These are phyloP conservation scores for Agarophyton chilense DNA, from an alignment of 23 red algal species.

Conservation along the genomic window DNA sequence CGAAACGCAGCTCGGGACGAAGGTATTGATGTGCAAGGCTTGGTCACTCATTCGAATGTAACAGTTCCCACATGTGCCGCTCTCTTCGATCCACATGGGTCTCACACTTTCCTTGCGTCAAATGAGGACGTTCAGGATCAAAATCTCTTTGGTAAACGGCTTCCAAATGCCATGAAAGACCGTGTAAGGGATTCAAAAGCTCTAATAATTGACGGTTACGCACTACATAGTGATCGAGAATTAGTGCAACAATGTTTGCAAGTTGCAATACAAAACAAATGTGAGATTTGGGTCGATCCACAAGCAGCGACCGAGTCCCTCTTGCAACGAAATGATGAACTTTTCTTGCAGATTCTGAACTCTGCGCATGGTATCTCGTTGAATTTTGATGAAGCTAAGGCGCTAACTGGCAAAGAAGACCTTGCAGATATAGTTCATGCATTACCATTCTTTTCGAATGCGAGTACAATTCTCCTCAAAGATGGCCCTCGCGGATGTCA, in stretches of 20 bases:
- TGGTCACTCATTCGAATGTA: neutral
- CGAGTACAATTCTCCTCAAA: constrained; percentile 17
- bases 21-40: neutral
- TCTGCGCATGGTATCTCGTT: constrained; percentile 29
- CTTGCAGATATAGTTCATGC: neutral
- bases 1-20: neutral
- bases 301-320: constrained; percentile 36
- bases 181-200: neutral
- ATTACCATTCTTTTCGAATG: neutral
- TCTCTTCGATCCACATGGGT: constrained; percentile 26
- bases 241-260: constrained; percentile 17
- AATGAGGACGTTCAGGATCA: constrained; percentile 8
- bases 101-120: constrained; percentile 45
- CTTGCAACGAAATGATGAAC: constrained; percentile 4
- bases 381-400: constrained; percentile 17
- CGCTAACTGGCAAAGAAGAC: neutral
- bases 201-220: constrained; percentile 41
- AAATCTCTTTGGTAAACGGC: neutral
- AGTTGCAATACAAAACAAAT: neutral
- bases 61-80: constrained; percentile 37
- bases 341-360: constrained; percentile 7
- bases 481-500: constrained; percentile 39
- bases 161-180: constrained; percentile 20
- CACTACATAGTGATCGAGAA: constrained; percentile 38
- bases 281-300: constrained; percentile 37